Conservation (phyloP, 768 basidiomycete species). For the Hypsizygus marmoreus region DNA sequence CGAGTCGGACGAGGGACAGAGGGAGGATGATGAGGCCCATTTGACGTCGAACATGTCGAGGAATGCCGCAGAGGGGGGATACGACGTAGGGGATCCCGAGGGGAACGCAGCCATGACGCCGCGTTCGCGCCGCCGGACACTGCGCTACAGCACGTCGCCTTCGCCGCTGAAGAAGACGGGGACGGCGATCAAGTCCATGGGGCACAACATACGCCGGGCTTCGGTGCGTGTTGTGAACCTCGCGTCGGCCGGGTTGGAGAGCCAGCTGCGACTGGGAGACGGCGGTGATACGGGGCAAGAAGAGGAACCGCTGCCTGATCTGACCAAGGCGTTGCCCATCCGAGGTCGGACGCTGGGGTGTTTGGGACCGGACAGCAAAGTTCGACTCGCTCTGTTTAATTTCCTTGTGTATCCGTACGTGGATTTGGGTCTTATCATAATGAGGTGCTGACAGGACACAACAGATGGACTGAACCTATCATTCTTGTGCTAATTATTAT, state of each 20-base stretch:
- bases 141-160: conserved; percentile 54
- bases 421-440: conserved; percentile 5
- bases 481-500: conserved; percentile 84
- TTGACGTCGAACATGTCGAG: conserved; percentile 57
- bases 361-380: conserved; percentile 65
- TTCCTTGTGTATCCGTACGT: conserved; percentile 74
- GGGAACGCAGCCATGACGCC: conserved; percentile 42
- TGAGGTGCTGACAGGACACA: conserved; percentile 1
- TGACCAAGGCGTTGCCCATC: conserved; percentile 50
- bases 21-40: conserved; percentile 61
- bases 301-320: conserved; percentile 41
- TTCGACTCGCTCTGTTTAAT: conserved; percentile 67
- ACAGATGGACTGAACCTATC: conserved; percentile 82
- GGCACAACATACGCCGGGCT: conserved; percentile 58
- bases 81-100: conserved; percentile 50
- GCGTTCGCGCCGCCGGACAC: conserved; percentile 39
- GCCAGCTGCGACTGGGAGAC: conserved; percentile 57
- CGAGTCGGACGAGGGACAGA: conserved; percentile 39
- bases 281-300: conserved; percentile 36
- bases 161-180: conserved; percentile 66
- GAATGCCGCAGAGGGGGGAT: conserved; percentile 28
- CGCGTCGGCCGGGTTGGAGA: conserved; percentile 59
- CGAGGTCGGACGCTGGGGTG: conserved; percentile 80
- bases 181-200: conserved; percentile 58
- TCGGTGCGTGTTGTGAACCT: conserved; percentile 85